Conservation (phyloP, 352 stramenopile species). For the Globisporangium splendens region DNA sequence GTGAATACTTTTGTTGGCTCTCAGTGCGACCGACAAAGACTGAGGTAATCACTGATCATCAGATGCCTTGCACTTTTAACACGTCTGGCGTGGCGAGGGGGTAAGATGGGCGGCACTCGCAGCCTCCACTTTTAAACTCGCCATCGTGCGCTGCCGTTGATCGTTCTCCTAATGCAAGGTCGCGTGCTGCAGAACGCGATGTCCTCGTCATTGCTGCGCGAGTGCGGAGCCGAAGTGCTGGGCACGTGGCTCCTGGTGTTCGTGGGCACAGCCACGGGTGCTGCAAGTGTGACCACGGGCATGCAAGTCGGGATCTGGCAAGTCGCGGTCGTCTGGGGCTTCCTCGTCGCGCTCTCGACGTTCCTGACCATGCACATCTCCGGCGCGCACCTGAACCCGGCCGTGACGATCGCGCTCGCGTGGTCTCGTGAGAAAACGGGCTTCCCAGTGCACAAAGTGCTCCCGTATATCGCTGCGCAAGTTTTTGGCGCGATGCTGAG, state of each 20-base stretch:
- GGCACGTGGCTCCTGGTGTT: constrained; percentile 20
- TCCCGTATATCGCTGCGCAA: constrained; percentile 61
- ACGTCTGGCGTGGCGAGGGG: too few species aligned
- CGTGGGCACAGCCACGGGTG: constrained; percentile 10
- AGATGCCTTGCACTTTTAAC: too few species aligned
- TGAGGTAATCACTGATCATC: too few species aligned
- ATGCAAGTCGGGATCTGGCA: constrained; percentile 10
- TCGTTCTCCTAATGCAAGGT: background rate
- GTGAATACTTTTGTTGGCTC: too few species aligned
- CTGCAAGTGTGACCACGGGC: background rate
- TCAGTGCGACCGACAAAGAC: too few species aligned
- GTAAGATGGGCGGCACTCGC: too few species aligned
- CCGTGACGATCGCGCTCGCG: too few species aligned
- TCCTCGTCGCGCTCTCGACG: constrained; percentile 51
- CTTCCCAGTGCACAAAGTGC: constrained; percentile 37
- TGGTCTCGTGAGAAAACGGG: background rate
- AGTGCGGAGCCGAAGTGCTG: constrained; percentile 7
- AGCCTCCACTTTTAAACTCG: too few species aligned
- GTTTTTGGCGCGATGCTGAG: constrained; percentile 45
- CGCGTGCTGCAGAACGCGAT: background rate
- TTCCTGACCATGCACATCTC: constrained; percentile 6
- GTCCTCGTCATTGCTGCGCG: background rate
- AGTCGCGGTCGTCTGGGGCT: constrained; percentile 26
- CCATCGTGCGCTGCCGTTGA: too few species aligned
- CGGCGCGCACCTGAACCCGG: too few species aligned